A percentile compares a stretch with the other conserved stretches of the same genome.
Conservation (phyloP, 2,329 filamentous ascomycete species). For the Colletotrichum kahawae region DNA sequence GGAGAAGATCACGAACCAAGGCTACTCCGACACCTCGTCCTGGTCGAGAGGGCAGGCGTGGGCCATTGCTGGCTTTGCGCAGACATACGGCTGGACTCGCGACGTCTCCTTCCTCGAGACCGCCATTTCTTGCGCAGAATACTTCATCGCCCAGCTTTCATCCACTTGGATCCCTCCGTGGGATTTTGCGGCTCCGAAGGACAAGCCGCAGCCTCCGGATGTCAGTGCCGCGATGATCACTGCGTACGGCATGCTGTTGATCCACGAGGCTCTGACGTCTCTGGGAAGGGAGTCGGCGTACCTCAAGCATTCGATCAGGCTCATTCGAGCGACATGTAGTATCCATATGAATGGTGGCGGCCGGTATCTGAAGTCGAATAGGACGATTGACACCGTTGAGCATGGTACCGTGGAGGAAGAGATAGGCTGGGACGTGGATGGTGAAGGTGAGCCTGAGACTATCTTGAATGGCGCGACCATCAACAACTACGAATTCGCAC, state of each 20-base stretch:
- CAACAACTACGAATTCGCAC: constrained; percentile 51
- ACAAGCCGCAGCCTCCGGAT: constrained; percentile 34
- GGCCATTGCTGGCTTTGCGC: constrained; percentile 51
- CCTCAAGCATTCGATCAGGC: constrained; percentile 29
- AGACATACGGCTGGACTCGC: constrained; percentile 51
- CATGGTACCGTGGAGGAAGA: constrained; percentile 18
- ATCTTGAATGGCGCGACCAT: constrained; percentile 51
- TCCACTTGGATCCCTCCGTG: constrained; percentile 47
- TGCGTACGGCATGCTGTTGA: constrained; percentile 41
- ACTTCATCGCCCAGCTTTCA: constrained; percentile 45
- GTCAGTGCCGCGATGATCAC: constrained; percentile 42
- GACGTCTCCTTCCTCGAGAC: constrained; percentile 46
- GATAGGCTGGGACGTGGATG: constrained; percentile 24
- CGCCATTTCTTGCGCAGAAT: constrained; percentile 46
- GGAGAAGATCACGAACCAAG: constrained; percentile 51
- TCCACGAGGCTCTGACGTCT: constrained; percentile 31
- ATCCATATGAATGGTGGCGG: constrained; percentile 27
- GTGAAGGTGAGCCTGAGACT: constrained; percentile 39
- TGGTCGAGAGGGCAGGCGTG: constrained; percentile 56
- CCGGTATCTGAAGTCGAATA: constrained; percentile 7
- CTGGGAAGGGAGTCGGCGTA: constrained; percentile 28
- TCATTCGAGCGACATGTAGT: constrained; percentile 29
- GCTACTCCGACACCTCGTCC: constrained; percentile 44
- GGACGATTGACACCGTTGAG: constrained; percentile 28
- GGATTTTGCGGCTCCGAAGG: constrained; percentile 48